Evolutionary conservation across 2,329 filamentous ascomycete species (phyloP), one percentile per base, ranked within the genome.

Genomic region (Trichoderma lentiforme): DNA sequence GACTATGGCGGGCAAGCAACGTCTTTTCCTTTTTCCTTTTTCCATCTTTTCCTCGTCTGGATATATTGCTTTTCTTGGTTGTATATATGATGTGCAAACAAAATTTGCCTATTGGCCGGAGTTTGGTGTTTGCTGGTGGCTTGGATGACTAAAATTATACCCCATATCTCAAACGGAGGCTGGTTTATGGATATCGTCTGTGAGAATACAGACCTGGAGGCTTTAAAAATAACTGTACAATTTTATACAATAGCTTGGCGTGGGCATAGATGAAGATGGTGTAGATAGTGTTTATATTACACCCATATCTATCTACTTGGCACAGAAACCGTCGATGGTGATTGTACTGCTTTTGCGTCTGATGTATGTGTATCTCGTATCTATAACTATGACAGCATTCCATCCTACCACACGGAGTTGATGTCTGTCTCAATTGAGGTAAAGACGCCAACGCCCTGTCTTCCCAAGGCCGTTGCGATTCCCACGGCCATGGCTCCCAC

Each of bases 401-500:
- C 7, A 14, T 28, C 7, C 18, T 70, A 76, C 77, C 76, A 79
- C 21, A 47, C 62, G 1, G 75, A 75, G 0, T 70, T 56, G 6
- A 79, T 64, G 21, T 78, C 76, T 4, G 43, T 73, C 24, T 77
- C 76, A 9, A 94, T 92, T 73, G 86, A 86, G 65, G 82, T 83
- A 81, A 94, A 94, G 0, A 94, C 84, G 0, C 71, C 77, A 0
- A 91, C 78, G 0, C 92, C 92, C 74, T 87, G 86, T 65, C 87
- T 82, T 2, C 92, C 92, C 61, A 94, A 79, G 4, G 88, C 92
- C 3, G 91, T 94, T 0, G 89, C 92, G 58, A 94, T 86, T 0
- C 87, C 92, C 0, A 94, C 91, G 0, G 88, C 89, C 26, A 77
- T 83, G 0, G 92, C 92, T 0, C 92, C 92, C 0, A 88, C 92